phyloP scores from a whole-genome alignment of 2,329 filamentous ascomycete species.

The Coniochaeta prunicola region DNA sequence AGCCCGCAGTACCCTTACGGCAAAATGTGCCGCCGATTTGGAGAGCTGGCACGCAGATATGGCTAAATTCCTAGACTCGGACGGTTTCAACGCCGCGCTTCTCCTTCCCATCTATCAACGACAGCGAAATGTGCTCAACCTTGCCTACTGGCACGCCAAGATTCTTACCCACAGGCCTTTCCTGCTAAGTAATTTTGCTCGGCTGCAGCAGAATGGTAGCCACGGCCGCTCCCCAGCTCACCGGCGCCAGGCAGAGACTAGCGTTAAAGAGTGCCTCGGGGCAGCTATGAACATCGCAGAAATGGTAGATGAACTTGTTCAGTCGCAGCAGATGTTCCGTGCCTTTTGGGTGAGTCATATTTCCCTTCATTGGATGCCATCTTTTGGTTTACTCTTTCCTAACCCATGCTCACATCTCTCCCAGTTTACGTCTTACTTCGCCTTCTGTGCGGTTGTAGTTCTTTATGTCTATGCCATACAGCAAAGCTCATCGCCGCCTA shows the following conservation, averaged over 20 bases:
- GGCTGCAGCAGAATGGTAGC: conserved; percentile 10
- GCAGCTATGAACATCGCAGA: conserved; percentile 30
- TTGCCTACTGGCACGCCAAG: conserved; percentile 34
- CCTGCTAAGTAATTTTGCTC: conserved; percentile 26
- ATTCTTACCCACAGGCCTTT: conserved; percentile 31
- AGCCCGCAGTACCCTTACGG: conserved; percentile 16
- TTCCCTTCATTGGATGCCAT: background rate
- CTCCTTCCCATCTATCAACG: conserved; percentile 31
- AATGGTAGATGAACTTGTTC: conserved; percentile 29
- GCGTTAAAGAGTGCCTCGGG: conserved; percentile 21
- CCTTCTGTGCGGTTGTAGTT: conserved; percentile 35
- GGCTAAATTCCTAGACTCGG: conserved; percentile 29
- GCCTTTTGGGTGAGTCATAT: conserved; percentile 29
- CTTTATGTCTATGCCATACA: conserved; percentile 38
- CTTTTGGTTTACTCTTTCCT: background rate
- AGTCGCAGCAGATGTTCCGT: conserved; percentile 26
- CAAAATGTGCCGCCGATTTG: conserved; percentile 21
- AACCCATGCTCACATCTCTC: background rate
- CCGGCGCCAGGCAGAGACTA: conserved; percentile 6
- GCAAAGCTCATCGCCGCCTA: conserved; percentile 17
- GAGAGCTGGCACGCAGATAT: conserved; percentile 24
- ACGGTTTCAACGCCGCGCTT: conserved; percentile 23
- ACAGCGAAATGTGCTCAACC: conserved; percentile 31
- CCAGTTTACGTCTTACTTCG: conserved; percentile 33
- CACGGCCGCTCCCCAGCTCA: conserved; percentile 13